phyloP scores from a whole-genome alignment of 2,329 filamentous ascomycete species.

The Diplodia sapinea region DNA sequence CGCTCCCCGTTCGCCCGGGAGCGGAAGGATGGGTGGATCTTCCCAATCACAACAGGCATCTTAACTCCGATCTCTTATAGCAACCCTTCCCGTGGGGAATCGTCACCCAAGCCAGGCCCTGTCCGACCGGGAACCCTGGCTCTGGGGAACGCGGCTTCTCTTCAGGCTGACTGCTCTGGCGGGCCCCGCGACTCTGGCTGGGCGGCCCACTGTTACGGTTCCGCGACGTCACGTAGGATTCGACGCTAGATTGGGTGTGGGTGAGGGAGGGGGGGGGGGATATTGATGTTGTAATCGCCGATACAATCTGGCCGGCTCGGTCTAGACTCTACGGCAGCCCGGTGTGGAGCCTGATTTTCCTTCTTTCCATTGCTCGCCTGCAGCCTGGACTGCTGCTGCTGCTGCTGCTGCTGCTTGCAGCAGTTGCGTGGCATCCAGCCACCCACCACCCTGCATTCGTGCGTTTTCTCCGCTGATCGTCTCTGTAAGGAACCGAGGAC shows the following conservation, averaged over 20 bases:
- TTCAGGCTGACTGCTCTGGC: not conserved
- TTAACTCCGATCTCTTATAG: constrained; percentile 9
- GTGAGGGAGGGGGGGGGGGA: no score
- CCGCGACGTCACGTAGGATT: not conserved
- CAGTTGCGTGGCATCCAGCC: not conserved
- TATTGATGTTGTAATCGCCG: no score
- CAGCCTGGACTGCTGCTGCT: not conserved
- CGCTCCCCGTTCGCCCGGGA: constrained; percentile 1
- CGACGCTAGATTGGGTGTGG: not conserved
- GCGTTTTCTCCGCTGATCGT: not conserved
- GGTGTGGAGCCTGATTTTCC: no score
- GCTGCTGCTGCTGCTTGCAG: not conserved
- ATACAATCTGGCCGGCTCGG: no score
- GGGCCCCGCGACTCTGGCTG: not conserved
- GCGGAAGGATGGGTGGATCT: constrained; percentile 5
- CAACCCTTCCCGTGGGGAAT: constrained; percentile 9
- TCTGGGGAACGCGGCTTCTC: not conserved
- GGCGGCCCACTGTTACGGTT: not conserved
- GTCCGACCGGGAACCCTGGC: not conserved
- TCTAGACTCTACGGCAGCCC: no score
- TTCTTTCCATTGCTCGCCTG: not conserved
- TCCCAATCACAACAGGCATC: constrained; percentile 10
- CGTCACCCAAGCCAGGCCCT: not conserved
- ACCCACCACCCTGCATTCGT: not conserved
- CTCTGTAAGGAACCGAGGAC: not conserved